phyloP scores from a whole-genome alignment of 2,329 filamentous ascomycete genomes.

The Sporothrix mexicana region DNA sequence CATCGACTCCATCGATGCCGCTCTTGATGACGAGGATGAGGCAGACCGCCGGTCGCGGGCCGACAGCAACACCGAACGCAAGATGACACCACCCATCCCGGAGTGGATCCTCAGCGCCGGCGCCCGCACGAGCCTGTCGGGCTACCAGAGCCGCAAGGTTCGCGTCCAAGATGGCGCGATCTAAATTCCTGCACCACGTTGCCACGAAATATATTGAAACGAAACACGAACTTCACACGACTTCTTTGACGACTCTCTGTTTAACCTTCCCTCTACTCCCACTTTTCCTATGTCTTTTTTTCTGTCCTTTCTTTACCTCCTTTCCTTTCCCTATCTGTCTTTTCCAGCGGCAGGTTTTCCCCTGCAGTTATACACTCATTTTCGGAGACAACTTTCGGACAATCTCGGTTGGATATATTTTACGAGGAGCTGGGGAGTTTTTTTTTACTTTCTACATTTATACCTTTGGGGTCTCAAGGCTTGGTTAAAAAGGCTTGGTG shows the following conservation, averaged over 20 bases:
- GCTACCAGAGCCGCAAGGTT: constrained; percentile 51
- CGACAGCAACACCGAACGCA: constrained; percentile 48
- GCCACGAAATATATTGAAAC: constrained; percentile 3
- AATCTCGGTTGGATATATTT: not conserved
- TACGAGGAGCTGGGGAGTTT: constrained; percentile 19
- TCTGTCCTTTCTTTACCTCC: not conserved
- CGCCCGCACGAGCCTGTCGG: constrained; percentile 56
- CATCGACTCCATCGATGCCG: constrained; percentile 32
- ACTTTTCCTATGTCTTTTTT: not conserved
- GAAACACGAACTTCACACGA: constrained; percentile 16
- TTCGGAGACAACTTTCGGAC: not conserved
- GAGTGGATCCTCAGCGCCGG: constrained; percentile 65
- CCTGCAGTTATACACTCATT: not conserved
- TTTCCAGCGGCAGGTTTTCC: not conserved
- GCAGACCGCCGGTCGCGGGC: constrained; percentile 36
- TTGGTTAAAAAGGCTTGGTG: not conserved
- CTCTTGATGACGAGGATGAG: constrained; percentile 39
- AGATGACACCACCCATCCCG: constrained; percentile 65
- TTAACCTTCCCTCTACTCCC: not conserved
- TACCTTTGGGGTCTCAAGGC: constrained; percentile 14
- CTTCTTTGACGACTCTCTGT: constrained; percentile 2
- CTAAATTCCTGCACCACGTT: not conserved
- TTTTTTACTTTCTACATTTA: constrained; percentile 1
- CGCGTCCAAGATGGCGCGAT: constrained; percentile 28
- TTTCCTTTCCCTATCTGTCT: not conserved